phyloP scores from a whole-genome alignment of 2,329 filamentous ascomycete species.

The Claviceps africana region DNA sequence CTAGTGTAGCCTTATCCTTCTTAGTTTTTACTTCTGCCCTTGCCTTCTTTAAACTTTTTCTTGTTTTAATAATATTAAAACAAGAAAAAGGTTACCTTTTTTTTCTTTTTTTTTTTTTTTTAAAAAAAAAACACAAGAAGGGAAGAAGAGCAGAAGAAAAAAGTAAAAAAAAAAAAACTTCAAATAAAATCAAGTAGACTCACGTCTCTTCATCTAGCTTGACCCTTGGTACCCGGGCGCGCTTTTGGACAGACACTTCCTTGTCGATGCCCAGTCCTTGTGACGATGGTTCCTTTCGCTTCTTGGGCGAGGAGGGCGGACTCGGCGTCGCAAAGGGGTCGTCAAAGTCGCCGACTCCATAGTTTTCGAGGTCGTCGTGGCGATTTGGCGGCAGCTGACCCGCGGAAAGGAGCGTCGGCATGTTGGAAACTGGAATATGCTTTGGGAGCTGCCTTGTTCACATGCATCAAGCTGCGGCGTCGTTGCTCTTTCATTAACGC shows the following conservation, averaged over 20 bases:
- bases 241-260: slow-evolving; percentile 70
- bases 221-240: slow-evolving; percentile 54
- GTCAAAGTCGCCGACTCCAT: slow-evolving; percentile 47
- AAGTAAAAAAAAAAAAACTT: not conserved
- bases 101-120: too few species aligned
- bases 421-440: slow-evolving; percentile 1
- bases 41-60: too few species aligned
- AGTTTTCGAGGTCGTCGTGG: slow-evolving; percentile 60
- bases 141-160: not conserved
- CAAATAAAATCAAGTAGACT: not conserved
- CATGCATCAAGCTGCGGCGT: not conserved
- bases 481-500: not conserved
- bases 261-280: slow-evolving; percentile 64
- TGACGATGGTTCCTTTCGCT: slow-evolving; percentile 34
- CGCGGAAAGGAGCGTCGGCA: slow-evolving; percentile 13
- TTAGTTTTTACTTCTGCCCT: too few species aligned
- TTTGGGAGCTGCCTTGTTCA: not conserved
- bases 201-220: slow-evolving; percentile 78
- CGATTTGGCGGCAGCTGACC: slow-evolving; percentile 4
- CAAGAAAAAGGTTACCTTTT: too few species aligned
- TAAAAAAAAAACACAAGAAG: too few species aligned
- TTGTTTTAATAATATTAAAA: too few species aligned
- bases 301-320: slow-evolving; percentile 27
- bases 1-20: too few species aligned
- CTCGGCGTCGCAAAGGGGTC: slow-evolving; percentile 36